Base-by-base conservation (phyloP, 1,284 basidiomycete genomes). In the Ceratorhiza oryzae-sativae region DNA sequence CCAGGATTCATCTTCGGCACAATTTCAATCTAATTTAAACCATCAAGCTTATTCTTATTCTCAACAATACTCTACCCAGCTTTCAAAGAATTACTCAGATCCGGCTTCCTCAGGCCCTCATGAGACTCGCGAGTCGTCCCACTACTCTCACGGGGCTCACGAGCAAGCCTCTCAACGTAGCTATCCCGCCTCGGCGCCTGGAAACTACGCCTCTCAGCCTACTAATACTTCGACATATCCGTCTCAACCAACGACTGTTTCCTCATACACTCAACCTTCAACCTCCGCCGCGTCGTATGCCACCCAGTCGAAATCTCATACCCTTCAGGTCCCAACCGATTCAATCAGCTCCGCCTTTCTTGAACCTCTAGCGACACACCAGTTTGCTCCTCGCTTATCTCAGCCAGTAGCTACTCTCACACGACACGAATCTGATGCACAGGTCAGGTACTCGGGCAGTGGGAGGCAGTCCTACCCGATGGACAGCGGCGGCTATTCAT, bases 1-100 rank as follows among this genome's bases (percentile, higher is more conserved):
- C 30, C 59, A 60, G 34, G 25, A 61, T 8, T 25, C 45, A 62
- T 36, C 62, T 72, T 49, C 48, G 39, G 48, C 60, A 42, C 62
- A 72, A 48, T 23, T 49, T 32, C 73, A 49, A 39, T 61, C 67
- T 45, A 71, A 49, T 45, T 74, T 48, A 72, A 68, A 73, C n/a
- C 46, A 59, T 45, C 41, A 53, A 32, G 56, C 73, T 59, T 41
- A 71, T 4, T 59, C 67, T 48, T 59, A 71, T 59, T 36, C 56
- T 59, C 55, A 49, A 20, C 55, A 59, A 59, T 71, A 71, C 45
- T 32, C 13, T 13, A 18, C 42, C 42, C 41, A 59, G 10, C 34
- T 45, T 39, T 71, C 67, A 13, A 23, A 41, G 27, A 60, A 48
- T 71, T 65, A 67, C 51, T 53, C n/a, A 25, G 10, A n/a, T 59